Evolutionary conservation across 2,329 filamentous ascomycete genomes (phyloP).

Genomic region (Grosmannia clavigera): DNA sequence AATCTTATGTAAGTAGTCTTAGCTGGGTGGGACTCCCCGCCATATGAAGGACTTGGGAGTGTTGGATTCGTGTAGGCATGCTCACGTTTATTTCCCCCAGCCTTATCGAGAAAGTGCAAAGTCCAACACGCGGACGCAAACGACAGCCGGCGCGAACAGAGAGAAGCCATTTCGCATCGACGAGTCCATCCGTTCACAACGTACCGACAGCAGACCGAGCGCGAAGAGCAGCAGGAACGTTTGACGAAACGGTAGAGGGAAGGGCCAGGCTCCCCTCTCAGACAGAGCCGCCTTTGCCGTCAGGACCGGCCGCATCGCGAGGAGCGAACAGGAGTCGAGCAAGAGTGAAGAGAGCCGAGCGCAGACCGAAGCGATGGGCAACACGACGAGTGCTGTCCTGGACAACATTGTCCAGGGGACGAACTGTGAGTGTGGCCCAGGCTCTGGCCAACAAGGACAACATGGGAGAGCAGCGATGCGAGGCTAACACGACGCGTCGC

Average conservation of each 20-base stretch:
- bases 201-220: not conserved
- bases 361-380: slow-evolving; percentile 40
- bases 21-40: not conserved
- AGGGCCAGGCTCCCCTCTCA: not conserved
- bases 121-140: not conserved
- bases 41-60: not conserved
- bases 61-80: not conserved
- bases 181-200: not conserved
- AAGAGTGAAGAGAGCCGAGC: not conserved
- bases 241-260: not conserved
- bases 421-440: slow-evolving; percentile 55
- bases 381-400: slow-evolving; percentile 62
- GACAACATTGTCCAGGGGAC: slow-evolving; percentile 94
- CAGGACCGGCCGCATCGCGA: not conserved
- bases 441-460: no score
- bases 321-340: not conserved
- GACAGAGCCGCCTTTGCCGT: not conserved
- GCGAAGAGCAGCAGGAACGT: not conserved
- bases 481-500: not conserved
- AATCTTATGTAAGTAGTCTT: not conserved
- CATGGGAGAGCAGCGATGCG: not conserved
- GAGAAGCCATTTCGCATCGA: not conserved
- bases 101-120: not conserved
- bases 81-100: not conserved
- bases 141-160: not conserved